These are phyloP conservation scores for Phycomyces blakesleeanus DNA, from an alignment of 192 early-diverging fungal genomes.

Conservation along the genomic window DNA sequence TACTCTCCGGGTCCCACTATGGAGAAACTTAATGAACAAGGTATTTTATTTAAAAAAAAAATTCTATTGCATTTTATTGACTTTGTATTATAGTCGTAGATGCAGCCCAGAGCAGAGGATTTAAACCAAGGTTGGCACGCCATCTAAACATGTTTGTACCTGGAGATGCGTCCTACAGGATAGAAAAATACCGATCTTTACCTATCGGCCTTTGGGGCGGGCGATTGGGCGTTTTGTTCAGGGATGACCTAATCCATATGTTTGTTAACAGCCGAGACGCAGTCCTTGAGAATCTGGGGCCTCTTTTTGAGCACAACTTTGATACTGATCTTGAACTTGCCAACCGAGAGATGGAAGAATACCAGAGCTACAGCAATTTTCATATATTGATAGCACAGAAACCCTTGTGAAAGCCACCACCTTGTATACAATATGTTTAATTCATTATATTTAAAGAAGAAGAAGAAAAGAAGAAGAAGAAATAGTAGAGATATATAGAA, in stretches of 20 bases:
- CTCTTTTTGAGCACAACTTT: background rate
- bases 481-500: no score
- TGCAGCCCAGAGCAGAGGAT: conserved; percentile 9
- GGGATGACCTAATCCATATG: conserved; percentile 19
- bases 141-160: conserved; percentile 16
- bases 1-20: conserved; percentile 15
- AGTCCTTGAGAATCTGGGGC: background rate
- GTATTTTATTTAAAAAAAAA: conserved; percentile 1
- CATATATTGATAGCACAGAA: background rate
- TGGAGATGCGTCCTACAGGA: background rate
- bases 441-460: background rate
- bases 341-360: background rate
- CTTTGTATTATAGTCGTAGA: conserved; percentile 15
- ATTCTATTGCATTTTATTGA: background rate
- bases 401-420: background rate
- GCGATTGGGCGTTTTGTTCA: conserved; percentile 23
- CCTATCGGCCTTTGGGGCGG: conserved; percentile 37
- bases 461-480: background rate
- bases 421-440: background rate
- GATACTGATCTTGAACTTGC: background rate
- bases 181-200: conserved; percentile 16
- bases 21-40: conserved; percentile 12
- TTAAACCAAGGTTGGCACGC: conserved; percentile 19
- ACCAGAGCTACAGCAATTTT: background rate
- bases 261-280: background rate